These are phyloP conservation scores for Leccinum glutinopallens DNA, from an alignment of 1,284 basidiomycete species.

Conservation along the genomic window DNA sequence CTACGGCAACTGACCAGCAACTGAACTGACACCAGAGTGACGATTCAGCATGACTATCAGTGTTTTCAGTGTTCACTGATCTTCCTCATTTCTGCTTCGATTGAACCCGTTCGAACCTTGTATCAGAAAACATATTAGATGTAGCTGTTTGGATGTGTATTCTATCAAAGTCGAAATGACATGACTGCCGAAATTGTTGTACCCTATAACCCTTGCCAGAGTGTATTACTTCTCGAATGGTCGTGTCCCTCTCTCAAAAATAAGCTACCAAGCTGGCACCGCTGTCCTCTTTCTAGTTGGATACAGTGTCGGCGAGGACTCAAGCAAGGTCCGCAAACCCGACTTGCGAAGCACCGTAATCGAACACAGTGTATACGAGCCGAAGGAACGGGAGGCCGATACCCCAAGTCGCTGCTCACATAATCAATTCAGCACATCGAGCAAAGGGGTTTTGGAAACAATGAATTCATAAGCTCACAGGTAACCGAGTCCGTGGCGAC, in stretches of 20 bases:
- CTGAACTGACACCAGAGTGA: too few relatives aligned
- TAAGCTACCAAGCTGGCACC: not conserved
- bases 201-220: too few relatives aligned
- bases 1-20: too few relatives aligned
- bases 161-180: too few relatives aligned
- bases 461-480: not conserved
- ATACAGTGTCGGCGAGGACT: not conserved
- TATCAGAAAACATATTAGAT: too few relatives aligned
- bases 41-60: too few relatives aligned
- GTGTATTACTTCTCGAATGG: too few relatives aligned
- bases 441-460: not conserved
- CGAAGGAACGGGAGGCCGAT: not conserved
- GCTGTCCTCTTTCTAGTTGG: not conserved
- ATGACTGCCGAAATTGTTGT: too few relatives aligned
- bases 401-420: not conserved
- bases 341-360: not conserved
- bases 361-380: not conserved
- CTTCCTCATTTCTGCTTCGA: too few relatives aligned
- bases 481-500: not conserved
- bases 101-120: too few relatives aligned
- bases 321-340: conserved; percentile 1
- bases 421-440: not conserved
- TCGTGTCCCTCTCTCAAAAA: not conserved
- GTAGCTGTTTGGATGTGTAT: too few relatives aligned
- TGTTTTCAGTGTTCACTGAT: too few relatives aligned